phyloP scores from a whole-genome alignment of 1,139 yeast genomes.

The Komagataea norvegica region DNA sequence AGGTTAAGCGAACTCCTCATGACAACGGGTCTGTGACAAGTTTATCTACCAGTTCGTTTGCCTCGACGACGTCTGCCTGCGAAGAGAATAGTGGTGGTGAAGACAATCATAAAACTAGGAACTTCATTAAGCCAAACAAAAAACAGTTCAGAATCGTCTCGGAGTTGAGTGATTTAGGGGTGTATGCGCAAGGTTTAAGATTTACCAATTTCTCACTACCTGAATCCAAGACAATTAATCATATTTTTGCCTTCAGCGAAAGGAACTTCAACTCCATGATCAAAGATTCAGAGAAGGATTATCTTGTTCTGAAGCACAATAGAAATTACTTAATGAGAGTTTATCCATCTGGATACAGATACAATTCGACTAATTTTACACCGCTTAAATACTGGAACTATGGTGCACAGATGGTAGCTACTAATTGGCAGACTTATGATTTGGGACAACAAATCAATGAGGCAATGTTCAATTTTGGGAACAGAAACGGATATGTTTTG shows the following conservation, averaged over 20 bases:
- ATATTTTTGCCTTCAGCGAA: constrained; percentile 84
- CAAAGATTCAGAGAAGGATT: constrained; percentile 51
- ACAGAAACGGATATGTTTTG: constrained; percentile 66
- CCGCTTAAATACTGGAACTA: constrained; percentile 77
- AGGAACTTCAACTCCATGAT: constrained; percentile 58
- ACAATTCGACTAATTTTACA: constrained; percentile 73
- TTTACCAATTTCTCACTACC: constrained; percentile 82
- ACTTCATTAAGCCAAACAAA: constrained; percentile 16
- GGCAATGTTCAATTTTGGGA: constrained; percentile 63
- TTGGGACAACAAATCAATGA: constrained; percentile 86
- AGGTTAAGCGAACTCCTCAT: constrained; percentile 54
- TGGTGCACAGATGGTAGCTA: constrained; percentile 93
- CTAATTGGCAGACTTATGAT: constrained; percentile 95
- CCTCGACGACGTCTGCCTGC: constrained; percentile 7
- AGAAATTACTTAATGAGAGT: constrained; percentile 70
- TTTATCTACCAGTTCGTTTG: constrained; percentile 24
- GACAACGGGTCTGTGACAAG: constrained; percentile 16
- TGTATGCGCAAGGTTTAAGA: constrained; percentile 64
- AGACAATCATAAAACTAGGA: constrained; percentile 13
- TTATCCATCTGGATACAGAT: constrained; percentile 77
- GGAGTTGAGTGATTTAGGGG: constrained; percentile 55
- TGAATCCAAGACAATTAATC: constrained; percentile 75
- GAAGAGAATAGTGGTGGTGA: constrained; percentile 12
- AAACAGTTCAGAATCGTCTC: constrained; percentile 37
- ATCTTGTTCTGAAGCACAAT: constrained; percentile 70